These are phyloP conservation scores for Entomortierella parvispora DNA, from an alignment of 192 early-diverging fungal genomes.

Conservation along the genomic window DNA sequence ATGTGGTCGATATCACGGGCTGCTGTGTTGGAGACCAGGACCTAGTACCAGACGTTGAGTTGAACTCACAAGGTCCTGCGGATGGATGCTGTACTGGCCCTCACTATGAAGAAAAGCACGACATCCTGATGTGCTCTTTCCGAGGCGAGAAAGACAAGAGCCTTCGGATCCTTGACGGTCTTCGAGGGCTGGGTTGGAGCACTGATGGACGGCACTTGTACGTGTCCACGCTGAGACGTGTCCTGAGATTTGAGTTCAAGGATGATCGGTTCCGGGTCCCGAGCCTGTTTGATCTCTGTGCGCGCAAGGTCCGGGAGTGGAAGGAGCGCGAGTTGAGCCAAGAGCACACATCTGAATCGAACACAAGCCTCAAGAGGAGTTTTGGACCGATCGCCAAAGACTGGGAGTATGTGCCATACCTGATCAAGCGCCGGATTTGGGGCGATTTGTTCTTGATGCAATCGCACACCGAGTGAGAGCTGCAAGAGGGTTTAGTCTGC, in stretches of 20 bases:
- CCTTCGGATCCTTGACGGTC: constrained; percentile 57
- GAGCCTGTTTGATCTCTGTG: constrained; percentile 40
- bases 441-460: constrained; percentile 28
- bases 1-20: constrained; percentile 57
- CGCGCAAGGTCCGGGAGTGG: constrained; percentile 42
- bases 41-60: constrained; percentile 8
- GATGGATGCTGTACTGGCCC: background rate
- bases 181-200: constrained; percentile 61
- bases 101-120: constrained; percentile 53
- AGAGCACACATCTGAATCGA: constrained; percentile 1
- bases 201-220: constrained; percentile 55
- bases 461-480: constrained; percentile 12
- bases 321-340: constrained; percentile 23
- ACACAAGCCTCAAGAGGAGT: background rate
- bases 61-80: constrained; percentile 4
- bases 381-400: constrained; percentile 17
- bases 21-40: constrained; percentile 25
- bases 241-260: constrained; percentile 55
- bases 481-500: too few species aligned
- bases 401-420: constrained; percentile 32
- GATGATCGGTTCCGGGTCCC: constrained; percentile 21
- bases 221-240: constrained; percentile 56
- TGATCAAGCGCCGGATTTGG: constrained; percentile 35
- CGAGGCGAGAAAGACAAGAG: constrained; percentile 53
- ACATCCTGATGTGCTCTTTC: constrained; percentile 63